phyloP scores from a whole-genome alignment of 2,329 filamentous ascomycete genomes.

The Periconia sp. region DNA sequence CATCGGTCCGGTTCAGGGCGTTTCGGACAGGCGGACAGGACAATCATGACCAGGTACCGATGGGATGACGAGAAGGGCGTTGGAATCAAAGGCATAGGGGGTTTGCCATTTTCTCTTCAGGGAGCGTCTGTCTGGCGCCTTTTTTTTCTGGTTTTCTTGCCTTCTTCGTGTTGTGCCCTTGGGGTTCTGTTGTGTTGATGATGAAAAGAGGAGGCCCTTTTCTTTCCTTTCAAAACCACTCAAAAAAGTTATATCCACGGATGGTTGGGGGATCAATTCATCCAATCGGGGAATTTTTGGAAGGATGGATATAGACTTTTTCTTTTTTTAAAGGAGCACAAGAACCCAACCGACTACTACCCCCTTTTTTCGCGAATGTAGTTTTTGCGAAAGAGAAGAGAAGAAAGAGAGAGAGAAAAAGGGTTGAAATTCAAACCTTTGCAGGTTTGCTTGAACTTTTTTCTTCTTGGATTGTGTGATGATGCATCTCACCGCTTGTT shows the following conservation, averaged over 20 bases:
- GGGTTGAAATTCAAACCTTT: no score
- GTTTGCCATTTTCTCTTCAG: background rate
- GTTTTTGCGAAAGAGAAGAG: no score
- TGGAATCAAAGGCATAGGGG: background rate
- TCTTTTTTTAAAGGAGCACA: background rate
- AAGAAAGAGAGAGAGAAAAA: background rate
- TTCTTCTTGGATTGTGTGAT: no score
- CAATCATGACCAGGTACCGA: background rate
- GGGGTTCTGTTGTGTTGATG: background rate
- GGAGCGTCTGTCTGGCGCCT: background rate
- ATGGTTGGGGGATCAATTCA: no score
- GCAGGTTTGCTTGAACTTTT: no score
- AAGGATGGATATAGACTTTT: background rate
- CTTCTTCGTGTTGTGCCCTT: background rate
- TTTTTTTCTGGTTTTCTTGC: background rate
- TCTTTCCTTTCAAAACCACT: background rate
- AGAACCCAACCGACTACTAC: no score
- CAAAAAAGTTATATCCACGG: background rate
- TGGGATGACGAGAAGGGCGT: background rate
- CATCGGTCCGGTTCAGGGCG: background rate
- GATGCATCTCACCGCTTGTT: no score
- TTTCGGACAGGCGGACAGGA: background rate
- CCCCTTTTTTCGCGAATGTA: no score
- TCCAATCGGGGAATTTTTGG: no score
- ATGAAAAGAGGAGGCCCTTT: background rate